Evolutionary conservation across 2,329 filamentous ascomycete genomes (phyloP).

Genomic region (Fusarium gaditjirri): DNA sequence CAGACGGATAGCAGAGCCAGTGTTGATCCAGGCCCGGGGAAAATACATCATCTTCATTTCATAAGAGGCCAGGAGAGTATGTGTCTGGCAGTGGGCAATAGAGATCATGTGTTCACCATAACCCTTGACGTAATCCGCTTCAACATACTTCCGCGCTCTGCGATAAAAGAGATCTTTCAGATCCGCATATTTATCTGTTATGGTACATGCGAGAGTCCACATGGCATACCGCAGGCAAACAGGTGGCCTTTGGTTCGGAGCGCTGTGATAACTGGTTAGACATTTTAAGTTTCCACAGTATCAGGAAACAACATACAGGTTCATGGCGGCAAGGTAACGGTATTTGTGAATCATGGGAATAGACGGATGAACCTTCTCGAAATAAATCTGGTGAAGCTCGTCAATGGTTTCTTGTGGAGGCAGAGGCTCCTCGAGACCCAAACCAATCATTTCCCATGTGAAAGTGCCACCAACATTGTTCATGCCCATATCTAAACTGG

Average conservation of each 20-base stretch:
- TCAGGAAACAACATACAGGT: conserved; percentile 66
- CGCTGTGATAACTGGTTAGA: conserved; percentile 53
- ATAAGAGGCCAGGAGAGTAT: conserved; percentile 81
- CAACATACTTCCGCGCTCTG: conserved; percentile 87
- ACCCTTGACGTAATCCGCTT: conserved; percentile 89
- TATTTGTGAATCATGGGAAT: conserved; percentile 90
- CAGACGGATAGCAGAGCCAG: conserved; percentile 82
- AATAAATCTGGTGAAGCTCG: conserved; percentile 89
- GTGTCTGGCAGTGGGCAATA: conserved; percentile 86
- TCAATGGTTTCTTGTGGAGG: conserved; percentile 75
- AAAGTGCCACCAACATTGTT: conserved; percentile 66
- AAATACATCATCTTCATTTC: conserved; percentile 99
- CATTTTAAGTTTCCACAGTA: neutral
- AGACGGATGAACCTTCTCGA: conserved; percentile 88
- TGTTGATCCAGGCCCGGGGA: conserved; percentile 92
- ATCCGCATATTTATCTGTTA: conserved; percentile 81
- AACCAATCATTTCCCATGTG: conserved; percentile 80
- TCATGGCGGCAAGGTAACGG: conserved; percentile 88
- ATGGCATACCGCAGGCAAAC: conserved; percentile 92
- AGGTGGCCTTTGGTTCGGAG: conserved; percentile 86
- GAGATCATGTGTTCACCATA: conserved; percentile 91
- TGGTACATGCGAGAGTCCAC: conserved; percentile 91
- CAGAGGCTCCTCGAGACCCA: conserved; percentile 68
- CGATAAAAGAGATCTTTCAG: conserved; percentile 91
- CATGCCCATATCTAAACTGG: conserved; percentile 61